These are phyloP conservation scores for Pyricularia sp. DNA, from an alignment of 2,329 filamentous ascomycete species.

Conservation along the genomic window DNA sequence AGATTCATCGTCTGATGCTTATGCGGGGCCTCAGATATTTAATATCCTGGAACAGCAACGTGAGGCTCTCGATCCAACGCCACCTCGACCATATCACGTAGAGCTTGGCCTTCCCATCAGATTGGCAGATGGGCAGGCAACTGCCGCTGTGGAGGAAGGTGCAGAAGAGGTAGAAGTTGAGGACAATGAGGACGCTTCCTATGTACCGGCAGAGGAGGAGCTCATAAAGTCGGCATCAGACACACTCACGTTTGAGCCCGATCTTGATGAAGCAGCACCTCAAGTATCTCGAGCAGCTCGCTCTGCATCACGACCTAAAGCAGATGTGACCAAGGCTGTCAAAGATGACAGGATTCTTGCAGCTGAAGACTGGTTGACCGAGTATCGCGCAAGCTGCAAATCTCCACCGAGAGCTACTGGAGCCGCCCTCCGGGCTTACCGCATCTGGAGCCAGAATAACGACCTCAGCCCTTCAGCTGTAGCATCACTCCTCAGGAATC, in stretches of 20 bases:
- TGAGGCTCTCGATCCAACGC: conserved; percentile 54
- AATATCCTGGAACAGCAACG: conserved; percentile 62
- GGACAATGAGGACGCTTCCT: conserved; percentile 7
- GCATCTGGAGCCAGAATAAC: conserved; percentile 50
- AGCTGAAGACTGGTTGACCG: conserved; percentile 28
- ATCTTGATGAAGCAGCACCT: conserved; percentile 7
- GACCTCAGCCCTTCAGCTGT: conserved; percentile 38
- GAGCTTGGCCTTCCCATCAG: conserved; percentile 59
- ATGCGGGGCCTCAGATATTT: conserved; percentile 67
- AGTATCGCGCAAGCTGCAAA: conserved; percentile 21
- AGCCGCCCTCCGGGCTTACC: conserved; percentile 46
- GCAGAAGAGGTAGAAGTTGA: conserved; percentile 17
- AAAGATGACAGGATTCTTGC: conserved; percentile 32
- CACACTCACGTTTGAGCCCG: conserved; percentile 16
- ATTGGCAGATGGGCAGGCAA: conserved; percentile 32
- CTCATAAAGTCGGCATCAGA: conserved; percentile 13
- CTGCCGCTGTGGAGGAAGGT: conserved; percentile 18
- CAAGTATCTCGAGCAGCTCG: conserved; percentile 3
- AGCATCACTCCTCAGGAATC: conserved; percentile 46
- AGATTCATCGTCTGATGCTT: conserved; percentile 78
- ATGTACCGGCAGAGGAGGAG: conserved; percentile 7
- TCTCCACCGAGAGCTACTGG: conserved; percentile 17
- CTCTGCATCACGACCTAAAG: conserved; percentile 7
- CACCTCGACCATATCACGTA: conserved; percentile 58
- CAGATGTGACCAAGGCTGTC: conserved; percentile 7